Evolutionary conservation across 2,329 filamentous ascomycete species (phyloP).

Genomic region (Exutisphaerella laricina): DNA sequence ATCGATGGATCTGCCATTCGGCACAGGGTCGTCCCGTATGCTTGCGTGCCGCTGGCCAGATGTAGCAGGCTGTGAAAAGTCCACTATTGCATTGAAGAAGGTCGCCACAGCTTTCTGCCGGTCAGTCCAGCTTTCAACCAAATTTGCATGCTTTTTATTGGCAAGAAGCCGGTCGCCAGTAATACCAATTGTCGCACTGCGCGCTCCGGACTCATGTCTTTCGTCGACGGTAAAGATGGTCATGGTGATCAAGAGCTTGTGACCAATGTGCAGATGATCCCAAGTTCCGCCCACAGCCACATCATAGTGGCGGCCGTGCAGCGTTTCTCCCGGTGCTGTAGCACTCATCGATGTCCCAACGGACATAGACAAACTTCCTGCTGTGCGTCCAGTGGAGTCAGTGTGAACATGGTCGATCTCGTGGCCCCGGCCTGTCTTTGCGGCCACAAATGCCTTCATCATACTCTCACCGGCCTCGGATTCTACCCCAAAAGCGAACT

Average conservation of each 20-base stretch:
- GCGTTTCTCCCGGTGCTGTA: slow-evolving; percentile 5
- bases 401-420: slow-evolving; percentile 33
- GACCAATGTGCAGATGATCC: slow-evolving; percentile 89
- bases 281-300: slow-evolving; percentile 91
- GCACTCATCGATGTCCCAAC: not conserved
- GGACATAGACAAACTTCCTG: slow-evolving; percentile 1
- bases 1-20: slow-evolving; percentile 50
- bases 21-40: slow-evolving; percentile 38
- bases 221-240: slow-evolving; percentile 64
- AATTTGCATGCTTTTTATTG: slow-evolving; percentile 82
- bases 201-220: slow-evolving; percentile 32
- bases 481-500: slow-evolving; percentile 59
- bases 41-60: slow-evolving; percentile 32
- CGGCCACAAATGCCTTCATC: slow-evolving; percentile 41
- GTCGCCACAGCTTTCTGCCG: slow-evolving; percentile 63
- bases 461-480: slow-evolving; percentile 59
- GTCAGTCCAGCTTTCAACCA: slow-evolving; percentile 72
- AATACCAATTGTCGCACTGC: slow-evolving; percentile 72
- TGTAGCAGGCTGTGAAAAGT: slow-evolving; percentile 48
- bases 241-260: slow-evolving; percentile 93
- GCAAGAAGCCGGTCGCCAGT: slow-evolving; percentile 79
- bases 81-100: slow-evolving; percentile 61
- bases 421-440: slow-evolving; percentile 28
- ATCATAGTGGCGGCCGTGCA: slow-evolving; percentile 45
- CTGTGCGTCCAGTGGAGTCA: slow-evolving; percentile 8